Conservation (phyloP, 208 protist species). For the Trypanosoma rangeli region DNA sequence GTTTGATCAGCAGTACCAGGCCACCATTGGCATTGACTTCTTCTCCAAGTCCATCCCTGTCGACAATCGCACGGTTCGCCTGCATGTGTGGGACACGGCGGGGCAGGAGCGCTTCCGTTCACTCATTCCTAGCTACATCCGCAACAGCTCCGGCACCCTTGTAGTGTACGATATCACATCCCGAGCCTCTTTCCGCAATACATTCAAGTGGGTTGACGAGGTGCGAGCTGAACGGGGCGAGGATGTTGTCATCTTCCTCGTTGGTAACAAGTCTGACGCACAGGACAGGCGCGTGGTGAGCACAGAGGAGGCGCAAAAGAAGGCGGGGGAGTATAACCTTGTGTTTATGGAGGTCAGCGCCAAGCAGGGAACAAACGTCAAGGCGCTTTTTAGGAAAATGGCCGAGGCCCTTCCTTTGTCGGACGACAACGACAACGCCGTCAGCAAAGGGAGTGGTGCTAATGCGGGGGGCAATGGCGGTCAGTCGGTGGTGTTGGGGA, state of each 20-base stretch:
- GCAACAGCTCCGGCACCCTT: slow-evolving; percentile 96
- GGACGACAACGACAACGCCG: background rate
- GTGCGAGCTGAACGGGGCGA: slow-evolving; percentile 94
- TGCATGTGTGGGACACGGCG: slow-evolving; percentile 93
- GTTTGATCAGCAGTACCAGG: slow-evolving; percentile 94
- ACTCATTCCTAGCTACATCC: slow-evolving; percentile 94
- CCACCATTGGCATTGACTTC: slow-evolving; percentile 99
- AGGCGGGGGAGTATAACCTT: slow-evolving; percentile 90
- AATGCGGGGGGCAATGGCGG: background rate
- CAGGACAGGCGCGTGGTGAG: slow-evolving; percentile 68
- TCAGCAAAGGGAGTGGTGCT: background rate
- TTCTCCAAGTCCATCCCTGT: slow-evolving; percentile 97
- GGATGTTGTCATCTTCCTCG: slow-evolving; percentile 95
- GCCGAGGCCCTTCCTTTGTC: slow-evolving; percentile 49
- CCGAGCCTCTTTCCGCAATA: slow-evolving; percentile 92
- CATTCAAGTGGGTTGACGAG: slow-evolving; percentile 97
- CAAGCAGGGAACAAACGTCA: slow-evolving; percentile 80
- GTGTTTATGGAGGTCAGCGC: slow-evolving; percentile 97
- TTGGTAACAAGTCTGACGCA: slow-evolving; percentile 98
- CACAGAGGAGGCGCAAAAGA: slow-evolving; percentile 90
- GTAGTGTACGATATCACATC: slow-evolving; percentile 98
- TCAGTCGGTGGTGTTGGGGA: slow-evolving; percentile 2
- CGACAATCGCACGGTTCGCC: slow-evolving; percentile 74
- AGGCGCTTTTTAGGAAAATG: slow-evolving; percentile 75
- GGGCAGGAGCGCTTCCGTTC: slow-evolving; percentile 94